phyloP scores from a whole-genome alignment of 2,329 filamentous ascomycete genomes.

The Drechslera avenae region DNA sequence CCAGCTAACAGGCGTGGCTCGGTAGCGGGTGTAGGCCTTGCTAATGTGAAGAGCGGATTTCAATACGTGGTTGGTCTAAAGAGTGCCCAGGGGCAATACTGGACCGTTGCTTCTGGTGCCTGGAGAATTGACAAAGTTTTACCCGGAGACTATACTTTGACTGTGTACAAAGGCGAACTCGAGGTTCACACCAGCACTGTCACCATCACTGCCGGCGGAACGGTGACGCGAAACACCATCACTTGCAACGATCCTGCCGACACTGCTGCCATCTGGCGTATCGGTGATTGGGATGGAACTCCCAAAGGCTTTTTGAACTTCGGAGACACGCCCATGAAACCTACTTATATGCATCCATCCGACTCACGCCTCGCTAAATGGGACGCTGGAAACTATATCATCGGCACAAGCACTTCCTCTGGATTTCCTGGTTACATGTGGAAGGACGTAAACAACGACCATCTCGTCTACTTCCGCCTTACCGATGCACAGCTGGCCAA shows the following conservation, averaged over 20 bases:
- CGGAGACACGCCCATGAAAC: conserved; percentile 48
- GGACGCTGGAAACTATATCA: conserved; percentile 26
- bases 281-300: conserved; percentile 68
- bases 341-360: conserved; percentile 52
- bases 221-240: conserved; percentile 56
- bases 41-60: conserved; percentile 49
- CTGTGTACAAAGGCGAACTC: conserved; percentile 59
- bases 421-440: conserved; percentile 52
- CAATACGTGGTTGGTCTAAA: conserved; percentile 49
- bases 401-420: conserved; percentile 18
- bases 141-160: conserved; percentile 67
- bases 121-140: conserved; percentile 68
- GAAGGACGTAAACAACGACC: conserved; percentile 51
- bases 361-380: conserved; percentile 40
- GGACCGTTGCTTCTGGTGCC: conserved; percentile 42
- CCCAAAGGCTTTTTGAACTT: conserved; percentile 62
- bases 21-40: conserved; percentile 33
- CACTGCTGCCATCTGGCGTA: conserved; percentile 61
- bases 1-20: conserved; percentile 24
- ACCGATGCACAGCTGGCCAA: conserved; percentile 26
- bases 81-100: conserved; percentile 48
- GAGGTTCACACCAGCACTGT: conserved; percentile 43
- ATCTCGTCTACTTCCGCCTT: conserved; percentile 50
- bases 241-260: conserved; percentile 54
- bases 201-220: conserved; percentile 54